Percentiles rank a stretch among this genome's conserved stretches.
Conservation (phyloP, 2,329 filamentous ascomycete species). For the Talaromyces islandicus region DNA sequence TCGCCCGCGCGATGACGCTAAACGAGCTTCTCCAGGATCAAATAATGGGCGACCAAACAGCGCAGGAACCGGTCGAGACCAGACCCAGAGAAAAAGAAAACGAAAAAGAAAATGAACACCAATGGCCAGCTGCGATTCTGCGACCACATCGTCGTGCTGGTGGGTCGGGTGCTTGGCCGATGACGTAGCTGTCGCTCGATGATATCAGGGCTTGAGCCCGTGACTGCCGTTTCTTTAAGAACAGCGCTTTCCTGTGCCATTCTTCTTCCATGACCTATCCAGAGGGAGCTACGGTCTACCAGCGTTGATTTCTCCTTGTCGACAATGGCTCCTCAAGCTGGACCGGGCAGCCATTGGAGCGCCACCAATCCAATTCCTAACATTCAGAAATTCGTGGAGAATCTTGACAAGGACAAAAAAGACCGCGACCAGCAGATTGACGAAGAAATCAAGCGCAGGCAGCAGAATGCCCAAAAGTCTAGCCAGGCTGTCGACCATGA, state of each 20-base stretch:
- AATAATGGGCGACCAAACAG: neutral
- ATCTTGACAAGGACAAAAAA: slow-evolving; percentile 72
- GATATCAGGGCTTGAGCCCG: slow-evolving; percentile 7
- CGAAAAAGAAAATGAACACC: neutral
- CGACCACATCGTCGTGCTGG: neutral
- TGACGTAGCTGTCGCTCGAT: slow-evolving; percentile 11
- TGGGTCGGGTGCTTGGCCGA: slow-evolving; percentile 1
- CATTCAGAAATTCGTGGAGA: slow-evolving; percentile 74
- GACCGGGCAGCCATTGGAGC: slow-evolving; percentile 67
- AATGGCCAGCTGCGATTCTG: neutral
- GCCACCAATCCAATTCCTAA: slow-evolving; percentile 80
- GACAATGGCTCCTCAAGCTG: slow-evolving; percentile 43
- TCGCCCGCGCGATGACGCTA: neutral
- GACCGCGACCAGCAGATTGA: slow-evolving; percentile 69
- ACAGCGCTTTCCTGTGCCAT: neutral
- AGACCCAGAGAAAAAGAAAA: neutral
- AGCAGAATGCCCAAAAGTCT: slow-evolving; percentile 24
- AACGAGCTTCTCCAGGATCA: neutral
- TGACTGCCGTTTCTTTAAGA: neutral
- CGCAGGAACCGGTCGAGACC: neutral
- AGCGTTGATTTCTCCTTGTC: neutral
- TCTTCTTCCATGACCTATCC: neutral
- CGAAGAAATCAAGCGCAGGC: slow-evolving; percentile 41
- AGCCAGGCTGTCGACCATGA: slow-evolving; percentile 42
- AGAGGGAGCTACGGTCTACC: neutral